phyloP scores from a whole-genome alignment of 805 yeast species.

The Wickerhamomyces bovis region DNA sequence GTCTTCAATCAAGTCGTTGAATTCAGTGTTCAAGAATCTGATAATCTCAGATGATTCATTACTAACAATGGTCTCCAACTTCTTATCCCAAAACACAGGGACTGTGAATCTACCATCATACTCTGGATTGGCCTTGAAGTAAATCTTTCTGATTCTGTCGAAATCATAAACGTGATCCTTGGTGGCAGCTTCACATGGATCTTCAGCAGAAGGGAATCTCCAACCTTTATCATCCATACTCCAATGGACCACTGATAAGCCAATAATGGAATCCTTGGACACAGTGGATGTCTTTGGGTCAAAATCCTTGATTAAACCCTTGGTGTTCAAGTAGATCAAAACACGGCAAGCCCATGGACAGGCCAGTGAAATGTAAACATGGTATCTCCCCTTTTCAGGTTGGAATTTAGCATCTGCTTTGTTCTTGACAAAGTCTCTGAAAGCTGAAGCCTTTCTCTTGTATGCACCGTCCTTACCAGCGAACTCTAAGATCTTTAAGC shows the following conservation, averaged over 20 bases:
- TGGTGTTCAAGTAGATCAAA: constrained; percentile 62
- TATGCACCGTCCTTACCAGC: constrained; percentile 50
- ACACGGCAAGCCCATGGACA: constrained; percentile 97
- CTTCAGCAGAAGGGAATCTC: constrained; percentile 58
- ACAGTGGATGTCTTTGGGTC: constrained; percentile 26
- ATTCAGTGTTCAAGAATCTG: constrained; percentile 73
- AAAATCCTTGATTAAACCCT: constrained; percentile 55
- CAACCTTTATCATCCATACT: constrained; percentile 84
- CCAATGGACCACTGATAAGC: constrained; percentile 84
- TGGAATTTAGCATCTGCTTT: constrained; percentile 54
- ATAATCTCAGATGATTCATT: constrained; percentile 90
- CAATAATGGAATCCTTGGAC: constrained; percentile 39
- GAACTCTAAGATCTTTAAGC: constrained; percentile 39
- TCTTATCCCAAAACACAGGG: constrained; percentile 89
- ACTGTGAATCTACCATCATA: constrained; percentile 85
- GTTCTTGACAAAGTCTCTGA: constrained; percentile 58
- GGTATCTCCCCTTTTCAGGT: constrained; percentile 79
- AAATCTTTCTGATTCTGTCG: constrained; percentile 60
- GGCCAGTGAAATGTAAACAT: constrained; percentile 78
- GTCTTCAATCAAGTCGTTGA: constrained; percentile 49
- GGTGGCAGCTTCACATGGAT: constrained; percentile 37
- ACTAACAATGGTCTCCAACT: constrained; percentile 76
- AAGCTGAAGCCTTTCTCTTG: constrained; percentile 48
- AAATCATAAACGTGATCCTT: constrained; percentile 57
- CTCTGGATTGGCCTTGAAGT: constrained; percentile 67